A percentile compares a stretch with the other conserved stretches of the same genome.
Conservation (phyloP, 805 yeast species). For the Wickerhamiella bombiphila region DNA sequence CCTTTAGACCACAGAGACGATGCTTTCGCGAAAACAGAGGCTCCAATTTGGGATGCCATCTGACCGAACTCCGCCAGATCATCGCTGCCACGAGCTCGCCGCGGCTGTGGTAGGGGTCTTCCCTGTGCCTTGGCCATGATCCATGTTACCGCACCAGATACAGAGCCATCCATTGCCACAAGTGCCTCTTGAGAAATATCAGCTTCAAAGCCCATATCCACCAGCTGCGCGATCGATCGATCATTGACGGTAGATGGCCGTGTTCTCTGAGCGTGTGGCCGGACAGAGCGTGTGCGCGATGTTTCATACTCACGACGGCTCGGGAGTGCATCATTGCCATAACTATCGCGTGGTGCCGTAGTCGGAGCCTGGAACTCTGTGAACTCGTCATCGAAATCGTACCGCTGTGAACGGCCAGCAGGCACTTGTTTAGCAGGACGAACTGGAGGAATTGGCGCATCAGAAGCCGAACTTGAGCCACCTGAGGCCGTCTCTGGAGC, state of each 20-base stretch:
- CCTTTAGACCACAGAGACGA: conserved; percentile 44
- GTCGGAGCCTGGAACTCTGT: neutral
- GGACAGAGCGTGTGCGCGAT: neutral
- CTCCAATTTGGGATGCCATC: conserved; percentile 37
- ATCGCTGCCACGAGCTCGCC: conserved; percentile 8
- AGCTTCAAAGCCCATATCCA: conserved; percentile 67
- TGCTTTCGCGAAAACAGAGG: conserved; percentile 45
- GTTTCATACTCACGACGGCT: conserved; percentile 1
- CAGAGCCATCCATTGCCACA: conserved; percentile 36
- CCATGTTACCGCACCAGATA: conserved; percentile 50
- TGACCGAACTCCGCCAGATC: conserved; percentile 1
- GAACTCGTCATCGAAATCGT: neutral
- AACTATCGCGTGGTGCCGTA: neutral
- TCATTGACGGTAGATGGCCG: conserved; percentile 2
- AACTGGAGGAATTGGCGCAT: neutral
- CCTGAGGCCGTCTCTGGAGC: neutral
- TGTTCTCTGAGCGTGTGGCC: neutral
- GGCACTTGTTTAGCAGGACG: neutral
- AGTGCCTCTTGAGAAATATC: conserved; percentile 50
- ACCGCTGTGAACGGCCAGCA: neutral
- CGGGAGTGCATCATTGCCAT: neutral
- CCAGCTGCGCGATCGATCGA: conserved; percentile 44
- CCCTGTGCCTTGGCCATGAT: conserved; percentile 48
- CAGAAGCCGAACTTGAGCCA: neutral
- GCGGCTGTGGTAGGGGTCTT: conserved; percentile 21